phyloP scores from a whole-genome alignment of 192 early-diverging fungal genomes.

The Diversispora epigaea region DNA sequence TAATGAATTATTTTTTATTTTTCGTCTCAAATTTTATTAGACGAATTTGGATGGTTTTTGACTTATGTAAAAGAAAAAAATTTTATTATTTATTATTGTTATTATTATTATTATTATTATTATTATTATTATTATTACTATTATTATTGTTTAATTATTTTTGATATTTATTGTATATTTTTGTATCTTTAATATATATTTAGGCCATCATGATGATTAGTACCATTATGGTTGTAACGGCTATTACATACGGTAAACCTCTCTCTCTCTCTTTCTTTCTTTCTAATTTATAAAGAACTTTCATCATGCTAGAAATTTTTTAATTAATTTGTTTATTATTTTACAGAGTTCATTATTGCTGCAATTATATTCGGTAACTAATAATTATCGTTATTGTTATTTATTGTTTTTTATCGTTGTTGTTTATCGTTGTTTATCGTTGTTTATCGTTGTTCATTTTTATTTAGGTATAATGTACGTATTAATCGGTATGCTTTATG shows the following conservation, averaged over 20 bases:
- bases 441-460: neutral
- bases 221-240: constrained; percentile 61
- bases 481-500: constrained; percentile 69
- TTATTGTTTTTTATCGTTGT: too few relatives aligned
- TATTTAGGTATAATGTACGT: constrained; percentile 50
- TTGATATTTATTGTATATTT: neutral
- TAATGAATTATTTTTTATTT: neutral
- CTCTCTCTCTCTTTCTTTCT: constrained; percentile 52
- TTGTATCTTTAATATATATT: neutral
- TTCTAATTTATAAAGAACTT: neutral
- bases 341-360: neutral
- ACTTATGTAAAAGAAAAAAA: constrained; percentile 34
- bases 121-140: too few relatives aligned
- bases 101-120: too few relatives aligned
- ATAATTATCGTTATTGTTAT: neutral
- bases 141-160: too few relatives aligned
- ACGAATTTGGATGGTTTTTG: constrained; percentile 48
- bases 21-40: constrained; percentile 15
- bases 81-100: too few relatives aligned
- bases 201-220: constrained; percentile 44
- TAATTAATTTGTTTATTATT: neutral
- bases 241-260: constrained; percentile 70
- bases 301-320: neutral
- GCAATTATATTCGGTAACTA: neutral
- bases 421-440: neutral